These are phyloP conservation scores for Penicillium paradoxum DNA, from an alignment of 495 filamentous ascomycete species.

Conservation along the genomic window DNA sequence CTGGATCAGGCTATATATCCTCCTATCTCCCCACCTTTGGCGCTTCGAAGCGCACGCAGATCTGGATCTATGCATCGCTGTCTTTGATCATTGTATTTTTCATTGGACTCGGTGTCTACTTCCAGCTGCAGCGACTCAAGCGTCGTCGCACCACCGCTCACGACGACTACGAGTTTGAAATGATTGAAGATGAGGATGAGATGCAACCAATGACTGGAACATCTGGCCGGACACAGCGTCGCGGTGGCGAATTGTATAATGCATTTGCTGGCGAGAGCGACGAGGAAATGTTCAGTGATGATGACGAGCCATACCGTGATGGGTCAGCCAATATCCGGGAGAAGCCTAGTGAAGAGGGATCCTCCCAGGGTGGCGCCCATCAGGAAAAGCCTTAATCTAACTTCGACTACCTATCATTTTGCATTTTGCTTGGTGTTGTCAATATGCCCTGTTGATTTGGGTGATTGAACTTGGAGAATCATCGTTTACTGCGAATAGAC, in stretches of 20 bases:
- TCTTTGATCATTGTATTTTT: constrained; percentile 83
- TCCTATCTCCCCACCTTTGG: constrained; percentile 96
- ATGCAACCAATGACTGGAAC: constrained; percentile 48
- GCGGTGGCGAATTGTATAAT: constrained; percentile 86
- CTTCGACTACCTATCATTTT: constrained; percentile 11
- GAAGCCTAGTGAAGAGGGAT: constrained; percentile 16
- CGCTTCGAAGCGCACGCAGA: constrained; percentile 79
- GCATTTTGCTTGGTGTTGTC: constrained; percentile 8
- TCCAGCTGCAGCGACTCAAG: constrained; percentile 72
- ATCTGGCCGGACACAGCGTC: constrained; percentile 42
- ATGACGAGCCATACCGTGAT: constrained; percentile 46
- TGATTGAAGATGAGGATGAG: constrained; percentile 78
- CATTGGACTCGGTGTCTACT: constrained; percentile 69
- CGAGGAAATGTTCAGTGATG: constrained; percentile 60
- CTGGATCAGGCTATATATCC: constrained; percentile 61
- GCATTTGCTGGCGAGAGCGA: constrained; percentile 83
- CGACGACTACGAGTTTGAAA: constrained; percentile 92
- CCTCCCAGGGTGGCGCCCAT: constrained; percentile 7
- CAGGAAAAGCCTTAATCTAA: constrained; percentile 18
- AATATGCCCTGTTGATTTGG: constrained; percentile 1
- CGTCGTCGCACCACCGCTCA: constrained; percentile 66
- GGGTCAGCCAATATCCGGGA: constrained; percentile 23
- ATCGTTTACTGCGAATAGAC: constrained; percentile 1
- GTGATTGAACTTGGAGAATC: not conserved
- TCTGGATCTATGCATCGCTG: constrained; percentile 90